Evolutionary conservation across 306 rosid species (phyloP), one percentile per base, ranked within the genome.

Genomic region (Cotoneaster glaucophyllus): DNA sequence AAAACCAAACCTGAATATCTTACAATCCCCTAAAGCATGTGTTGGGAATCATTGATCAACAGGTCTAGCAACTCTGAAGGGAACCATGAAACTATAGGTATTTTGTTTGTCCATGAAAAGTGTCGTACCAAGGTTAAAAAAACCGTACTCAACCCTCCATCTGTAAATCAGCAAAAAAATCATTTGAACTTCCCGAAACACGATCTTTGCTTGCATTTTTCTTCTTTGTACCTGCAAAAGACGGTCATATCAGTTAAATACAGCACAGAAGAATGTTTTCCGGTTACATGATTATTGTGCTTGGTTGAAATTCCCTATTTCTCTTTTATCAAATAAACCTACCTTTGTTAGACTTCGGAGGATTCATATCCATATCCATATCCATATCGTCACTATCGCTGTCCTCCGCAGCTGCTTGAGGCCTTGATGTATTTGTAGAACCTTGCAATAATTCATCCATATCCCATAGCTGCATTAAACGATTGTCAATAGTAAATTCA

Each of bases 391-490:
- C 89, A 32, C 71, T 66, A 39, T 88, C 88, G 17, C 78, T 83
- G 70, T 80, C 88, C 50, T 32, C 41, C 4, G 11, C 76, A 37
- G 69, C 78, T 59, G 76, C 79, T 77, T 85, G 81, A 65, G 58
- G 82, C 71, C 65, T 70, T 61, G 41, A 68, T 45, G 87, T 43
- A 66, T 65, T 78, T 68, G 74, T 76, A 53, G 90, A 73, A 25
- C 67, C 83, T 86, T 87, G 89, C 75, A 92, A 81, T 69, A 88
- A 25, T 53, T 78, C 86, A 84, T 92, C 89, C 87, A 92, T 70
- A 77, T 92, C 90, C 97, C 97, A 92, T 63, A 89, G 81, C 97
- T 92, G 90, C 73, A 61, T 58, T 66, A 61, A 71, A 79, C 17
- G 48, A 28, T 34, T 15, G 29, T 73, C 71, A 26, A 22, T 25